Evolutionary conservation across 225 moss, liverwort and hornwort species (phyloP).

Genomic region (Asterella californica): DNA sequence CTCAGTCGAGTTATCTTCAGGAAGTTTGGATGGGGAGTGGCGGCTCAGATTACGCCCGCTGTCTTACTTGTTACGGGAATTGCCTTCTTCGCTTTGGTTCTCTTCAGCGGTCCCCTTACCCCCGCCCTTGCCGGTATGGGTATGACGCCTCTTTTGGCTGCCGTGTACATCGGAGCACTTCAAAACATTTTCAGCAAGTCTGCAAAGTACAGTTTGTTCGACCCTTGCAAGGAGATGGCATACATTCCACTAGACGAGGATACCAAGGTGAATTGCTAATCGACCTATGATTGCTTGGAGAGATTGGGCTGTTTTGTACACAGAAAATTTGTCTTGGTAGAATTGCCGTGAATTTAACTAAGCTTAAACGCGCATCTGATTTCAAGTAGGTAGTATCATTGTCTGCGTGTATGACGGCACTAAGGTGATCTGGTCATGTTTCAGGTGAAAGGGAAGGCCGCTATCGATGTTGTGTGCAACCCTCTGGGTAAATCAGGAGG

Average conservation of each 20-base stretch:
- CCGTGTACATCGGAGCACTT: slow-evolving; percentile 92
- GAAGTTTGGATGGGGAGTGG: slow-evolving; percentile 99
- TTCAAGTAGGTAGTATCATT: background rate
- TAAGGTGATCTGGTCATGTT: background rate
- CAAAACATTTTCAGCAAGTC: slow-evolving; percentile 99
- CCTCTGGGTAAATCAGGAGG: slow-evolving; percentile 99
- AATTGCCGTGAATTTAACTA: slow-evolving; percentile 1
- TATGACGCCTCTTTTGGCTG: slow-evolving; percentile 87
- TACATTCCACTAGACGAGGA: slow-evolving; percentile 98
- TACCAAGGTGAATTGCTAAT: slow-evolving; percentile 58
- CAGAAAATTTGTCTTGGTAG: background rate
- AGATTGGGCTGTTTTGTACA: background rate
- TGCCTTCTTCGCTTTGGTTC: slow-evolving; percentile 88
- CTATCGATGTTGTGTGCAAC: slow-evolving; percentile 98
- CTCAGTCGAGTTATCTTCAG: slow-evolving; percentile 95
- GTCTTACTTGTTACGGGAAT: slow-evolving; percentile 90
- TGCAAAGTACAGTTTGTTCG: slow-evolving; percentile 97
- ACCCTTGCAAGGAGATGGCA: slow-evolving; percentile 99
- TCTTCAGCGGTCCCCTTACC: slow-evolving; percentile 83
- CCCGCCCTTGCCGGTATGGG: slow-evolving; percentile 74
- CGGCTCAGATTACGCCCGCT: slow-evolving; percentile 87
- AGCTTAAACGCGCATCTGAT: background rate
- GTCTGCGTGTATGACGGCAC: background rate
- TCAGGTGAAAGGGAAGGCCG: slow-evolving; percentile 99
- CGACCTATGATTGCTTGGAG: background rate